Evolutionary conservation across 257 asterid genomes (phyloP).

Genomic region (Petunia secreta): DNA sequence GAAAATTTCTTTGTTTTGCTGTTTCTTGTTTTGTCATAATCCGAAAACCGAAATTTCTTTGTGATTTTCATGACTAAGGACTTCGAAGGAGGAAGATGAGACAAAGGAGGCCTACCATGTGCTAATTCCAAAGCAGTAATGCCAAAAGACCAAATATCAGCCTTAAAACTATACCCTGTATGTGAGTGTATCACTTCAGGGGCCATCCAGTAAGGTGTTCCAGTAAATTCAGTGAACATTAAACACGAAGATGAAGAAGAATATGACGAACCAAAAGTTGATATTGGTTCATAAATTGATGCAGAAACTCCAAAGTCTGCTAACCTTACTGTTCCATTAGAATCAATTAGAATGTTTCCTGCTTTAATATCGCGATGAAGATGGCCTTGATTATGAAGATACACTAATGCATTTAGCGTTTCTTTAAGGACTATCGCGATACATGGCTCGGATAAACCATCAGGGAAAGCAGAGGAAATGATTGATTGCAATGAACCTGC

Average conservation of each 20-base stretch:
- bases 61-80: constrained; percentile 82
- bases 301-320: constrained; percentile 94
- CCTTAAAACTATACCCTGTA: constrained; percentile 75
- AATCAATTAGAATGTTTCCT: constrained; percentile 72
- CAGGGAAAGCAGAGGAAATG: constrained; percentile 60
- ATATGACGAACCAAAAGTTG: constrained; percentile 28
- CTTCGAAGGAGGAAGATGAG: constrained; percentile 78
- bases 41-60: constrained; percentile 68
- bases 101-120: constrained; percentile 86
- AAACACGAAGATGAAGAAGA: constrained; percentile 44
- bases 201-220: constrained; percentile 94
- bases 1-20: constrained; percentile 65
- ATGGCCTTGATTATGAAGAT: constrained; percentile 85
- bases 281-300: constrained; percentile 57
- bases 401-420: constrained; percentile 54
- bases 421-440: constrained; percentile 68
- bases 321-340: constrained; percentile 62
- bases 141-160: constrained; percentile 94
- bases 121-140: constrained; percentile 86
- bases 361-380: constrained; percentile 79
- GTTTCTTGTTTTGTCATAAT: constrained; percentile 57
- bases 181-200: constrained; percentile 85
- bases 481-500: constrained; percentile 82
- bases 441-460: constrained; percentile 76
- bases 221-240: constrained; percentile 66